Percentiles rank a stretch among this genome's conserved stretches.
Evolutionary conservation across 805 yeast genomes (phyloP).

Genomic region (Candida verbasci): DNA sequence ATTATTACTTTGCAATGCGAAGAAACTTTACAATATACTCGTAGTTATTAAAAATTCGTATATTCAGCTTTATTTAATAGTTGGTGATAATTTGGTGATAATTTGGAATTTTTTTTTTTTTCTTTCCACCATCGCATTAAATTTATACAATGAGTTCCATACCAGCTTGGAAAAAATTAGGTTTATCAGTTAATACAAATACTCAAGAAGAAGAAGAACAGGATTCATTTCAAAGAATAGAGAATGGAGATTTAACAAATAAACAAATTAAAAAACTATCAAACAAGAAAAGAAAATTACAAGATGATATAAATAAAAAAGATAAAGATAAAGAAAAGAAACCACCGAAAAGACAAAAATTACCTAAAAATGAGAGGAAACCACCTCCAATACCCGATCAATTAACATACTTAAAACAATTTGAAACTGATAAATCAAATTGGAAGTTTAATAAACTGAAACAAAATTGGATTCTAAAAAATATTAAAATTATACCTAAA

Average conservation of each 20-base stretch:
- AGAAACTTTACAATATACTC: neutral
- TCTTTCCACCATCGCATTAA: slow-evolving; percentile 1
- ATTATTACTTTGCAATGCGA: neutral
- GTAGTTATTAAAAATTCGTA: too few relatives aligned
- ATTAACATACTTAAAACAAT: slow-evolving; percentile 58
- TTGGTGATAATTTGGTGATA: neutral
- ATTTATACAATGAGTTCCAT: slow-evolving; percentile 8
- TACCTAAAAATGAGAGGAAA: slow-evolving; percentile 62
- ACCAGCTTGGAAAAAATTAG: slow-evolving; percentile 84
- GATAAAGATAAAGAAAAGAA: slow-evolving; percentile 34
- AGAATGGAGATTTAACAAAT: slow-evolving; percentile 35
- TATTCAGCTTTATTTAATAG: too few relatives aligned
- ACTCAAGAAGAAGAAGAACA: slow-evolving; percentile 29
- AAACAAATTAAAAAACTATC: slow-evolving; percentile 39
- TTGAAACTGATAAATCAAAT: slow-evolving; percentile 46
- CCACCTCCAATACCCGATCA: slow-evolving; percentile 81
- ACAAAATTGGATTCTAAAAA: slow-evolving; percentile 78
- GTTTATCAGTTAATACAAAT: slow-evolving; percentile 51
- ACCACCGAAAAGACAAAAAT: slow-evolving; percentile 64
- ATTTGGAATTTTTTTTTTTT: slow-evolving; percentile 2
- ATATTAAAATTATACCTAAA: slow-evolving; percentile 49
- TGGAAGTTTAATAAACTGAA: slow-evolving; percentile 89
- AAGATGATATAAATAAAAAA: slow-evolving; percentile 15
- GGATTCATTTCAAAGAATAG: slow-evolving; percentile 44
- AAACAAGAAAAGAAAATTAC: slow-evolving; percentile 27